Conservation (phyloP, 75 land plant genomes). For the Azolla pinnata region DNA sequence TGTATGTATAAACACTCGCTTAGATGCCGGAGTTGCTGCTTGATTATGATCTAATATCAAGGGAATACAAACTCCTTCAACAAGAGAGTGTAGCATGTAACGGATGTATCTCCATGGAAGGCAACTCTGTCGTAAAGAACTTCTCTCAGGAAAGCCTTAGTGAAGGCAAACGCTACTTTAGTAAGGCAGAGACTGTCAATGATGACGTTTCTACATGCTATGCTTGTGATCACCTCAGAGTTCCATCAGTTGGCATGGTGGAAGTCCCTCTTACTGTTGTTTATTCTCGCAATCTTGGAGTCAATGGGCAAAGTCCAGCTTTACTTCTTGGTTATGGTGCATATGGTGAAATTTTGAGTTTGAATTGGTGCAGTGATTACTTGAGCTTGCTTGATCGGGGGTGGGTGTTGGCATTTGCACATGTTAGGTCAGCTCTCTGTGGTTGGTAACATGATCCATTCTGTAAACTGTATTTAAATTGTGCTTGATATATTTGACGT, state of each 20-base stretch:
- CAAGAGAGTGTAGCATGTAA: slow-evolving; percentile 57
- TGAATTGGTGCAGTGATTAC: slow-evolving; percentile 62
- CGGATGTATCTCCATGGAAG: slow-evolving; percentile 30
- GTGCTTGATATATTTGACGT: background rate
- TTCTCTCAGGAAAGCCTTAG: background rate
- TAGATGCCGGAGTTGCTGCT: slow-evolving; percentile 95
- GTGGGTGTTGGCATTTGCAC: slow-evolving; percentile 92
- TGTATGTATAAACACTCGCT: background rate
- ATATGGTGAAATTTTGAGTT: slow-evolving; percentile 81
- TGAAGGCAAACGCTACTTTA: background rate
- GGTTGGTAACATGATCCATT: too few species aligned
- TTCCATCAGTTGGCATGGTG: slow-evolving; percentile 59
- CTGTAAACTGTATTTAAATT: too few species aligned
- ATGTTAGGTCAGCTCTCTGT: slow-evolving; percentile 89
- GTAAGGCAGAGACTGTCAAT: slow-evolving; percentile 4
- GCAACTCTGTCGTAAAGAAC: slow-evolving; percentile 6
- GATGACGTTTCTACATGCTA: slow-evolving; percentile 36
- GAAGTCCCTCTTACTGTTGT: slow-evolving; percentile 68
- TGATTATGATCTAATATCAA: slow-evolving; percentile 63
- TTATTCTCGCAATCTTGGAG: slow-evolving; percentile 26
- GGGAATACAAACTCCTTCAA: slow-evolving; percentile 43
- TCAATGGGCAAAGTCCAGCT: slow-evolving; percentile 64
- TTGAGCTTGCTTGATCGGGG: slow-evolving; percentile 89
- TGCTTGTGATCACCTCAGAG: slow-evolving; percentile 48
- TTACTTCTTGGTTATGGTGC: slow-evolving; percentile 88